A percentile compares a stretch with the other conserved stretches of the same genome.
These are phyloP conservation scores for Kodamaea jinghongensis DNA, from an alignment of 805 yeast genomes.

Conservation along the genomic window DNA sequence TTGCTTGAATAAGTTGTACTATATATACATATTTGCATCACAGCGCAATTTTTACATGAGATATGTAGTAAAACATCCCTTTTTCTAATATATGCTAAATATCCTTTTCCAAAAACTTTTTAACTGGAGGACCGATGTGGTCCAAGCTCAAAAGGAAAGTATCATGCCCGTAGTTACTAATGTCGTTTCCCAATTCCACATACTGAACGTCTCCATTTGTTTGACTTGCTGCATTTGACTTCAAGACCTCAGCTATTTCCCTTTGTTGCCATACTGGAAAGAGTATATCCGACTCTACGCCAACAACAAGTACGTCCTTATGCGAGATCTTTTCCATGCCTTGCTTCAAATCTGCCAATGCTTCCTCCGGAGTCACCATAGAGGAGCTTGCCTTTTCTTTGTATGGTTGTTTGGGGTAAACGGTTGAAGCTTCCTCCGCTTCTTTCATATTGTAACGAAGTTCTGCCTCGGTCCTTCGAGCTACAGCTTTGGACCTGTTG, in stretches of 20 bases:
- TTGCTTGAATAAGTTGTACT: constrained; percentile 19
- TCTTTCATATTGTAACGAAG: constrained; percentile 4
- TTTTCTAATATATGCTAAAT: constrained; percentile 4
- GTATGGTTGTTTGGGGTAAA: constrained; percentile 47
- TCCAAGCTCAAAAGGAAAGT: constrained; percentile 79
- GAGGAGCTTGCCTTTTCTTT: constrained; percentile 48
- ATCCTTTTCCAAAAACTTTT: constrained; percentile 49
- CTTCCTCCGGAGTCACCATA: constrained; percentile 51
- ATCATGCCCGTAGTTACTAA: constrained; percentile 87
- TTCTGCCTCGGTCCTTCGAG: constrained; percentile 37
- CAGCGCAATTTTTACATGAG: too few species aligned
- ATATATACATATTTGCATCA: too few species aligned
- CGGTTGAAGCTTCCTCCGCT: neutral
- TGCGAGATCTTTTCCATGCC: constrained; percentile 66
- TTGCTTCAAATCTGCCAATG: constrained; percentile 55
- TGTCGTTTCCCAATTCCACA: constrained; percentile 71
- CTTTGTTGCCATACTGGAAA: constrained; percentile 95
- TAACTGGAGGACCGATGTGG: constrained; percentile 76
- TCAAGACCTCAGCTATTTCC: constrained; percentile 67
- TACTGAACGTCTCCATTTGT: constrained; percentile 44
- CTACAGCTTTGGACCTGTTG: constrained; percentile 44
- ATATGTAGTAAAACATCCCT: neutral
- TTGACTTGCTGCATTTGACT: constrained; percentile 22
- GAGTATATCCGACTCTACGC: constrained; percentile 88
- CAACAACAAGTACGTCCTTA: constrained; percentile 71